Conservation (phyloP, 257 asterid genomes). For the Cruciata laevipes region DNA sequence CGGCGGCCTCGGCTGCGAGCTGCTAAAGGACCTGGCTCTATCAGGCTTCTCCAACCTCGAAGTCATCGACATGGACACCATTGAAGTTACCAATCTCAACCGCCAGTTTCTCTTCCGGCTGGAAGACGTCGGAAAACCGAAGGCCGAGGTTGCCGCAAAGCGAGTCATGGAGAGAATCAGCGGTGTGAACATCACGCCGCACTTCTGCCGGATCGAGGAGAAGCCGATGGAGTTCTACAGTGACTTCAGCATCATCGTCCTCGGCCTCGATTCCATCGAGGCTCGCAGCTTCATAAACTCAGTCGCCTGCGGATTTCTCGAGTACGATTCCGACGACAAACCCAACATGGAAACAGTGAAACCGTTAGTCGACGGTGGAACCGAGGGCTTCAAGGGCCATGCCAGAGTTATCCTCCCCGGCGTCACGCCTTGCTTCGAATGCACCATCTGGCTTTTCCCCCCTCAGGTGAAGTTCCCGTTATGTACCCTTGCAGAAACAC, state of each 20-base stretch:
- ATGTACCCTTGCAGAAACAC: constrained; percentile 95
- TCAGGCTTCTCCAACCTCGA: constrained; percentile 81
- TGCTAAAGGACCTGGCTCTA: constrained; percentile 93
- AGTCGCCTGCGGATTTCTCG: constrained; percentile 51
- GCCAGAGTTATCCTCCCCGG: constrained; percentile 96
- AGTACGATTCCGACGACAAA: constrained; percentile 70
- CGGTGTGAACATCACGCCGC: not conserved
- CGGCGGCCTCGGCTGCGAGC: constrained; percentile 97
- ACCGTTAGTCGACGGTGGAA: constrained; percentile 52
- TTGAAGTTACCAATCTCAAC: constrained; percentile 89
- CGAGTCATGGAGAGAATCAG: constrained; percentile 55
- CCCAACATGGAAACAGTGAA: constrained; percentile 52
- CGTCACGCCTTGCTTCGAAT: constrained; percentile 90
- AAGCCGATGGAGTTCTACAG: constrained; percentile 26
- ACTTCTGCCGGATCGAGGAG: not conserved
- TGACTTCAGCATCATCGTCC: constrained; percentile 87
- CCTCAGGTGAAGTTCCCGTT: constrained; percentile 97
- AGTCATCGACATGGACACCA: constrained; percentile 96
- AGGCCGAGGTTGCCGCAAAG: constrained; percentile 97
- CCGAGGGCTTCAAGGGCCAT: constrained; percentile 99
- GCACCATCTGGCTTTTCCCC: constrained; percentile 97
- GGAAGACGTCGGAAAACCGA: constrained; percentile 97
- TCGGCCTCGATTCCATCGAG: constrained; percentile 96
- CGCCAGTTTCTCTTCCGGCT: constrained; percentile 96
- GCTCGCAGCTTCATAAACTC: constrained; percentile 94